phyloP scores from a whole-genome alignment of 352 stramenopile species.

The Aphanomyces cochlioides region DNA sequence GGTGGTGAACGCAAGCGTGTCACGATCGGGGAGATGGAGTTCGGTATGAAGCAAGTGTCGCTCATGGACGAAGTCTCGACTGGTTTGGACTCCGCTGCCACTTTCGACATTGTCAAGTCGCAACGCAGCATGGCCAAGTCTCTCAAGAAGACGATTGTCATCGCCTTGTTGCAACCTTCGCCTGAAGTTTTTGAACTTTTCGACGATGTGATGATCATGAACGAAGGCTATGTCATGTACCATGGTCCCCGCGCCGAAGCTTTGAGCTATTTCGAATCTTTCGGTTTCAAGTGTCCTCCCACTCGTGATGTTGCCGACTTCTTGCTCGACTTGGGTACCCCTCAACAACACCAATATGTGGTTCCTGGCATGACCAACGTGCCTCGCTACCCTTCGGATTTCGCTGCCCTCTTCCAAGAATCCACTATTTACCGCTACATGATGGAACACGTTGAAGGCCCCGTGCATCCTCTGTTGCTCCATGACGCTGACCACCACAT shows the following conservation, averaged over 20 bases:
- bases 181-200: slow-evolving; percentile 92
- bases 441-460: slow-evolving; percentile 34
- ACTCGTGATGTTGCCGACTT: slow-evolving; percentile 46
- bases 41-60: slow-evolving; percentile 53
- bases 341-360: slow-evolving; percentile 43
- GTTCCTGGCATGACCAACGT: neutral
- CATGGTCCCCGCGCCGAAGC: slow-evolving; percentile 56
- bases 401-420: slow-evolving; percentile 40
- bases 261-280: slow-evolving; percentile 70
- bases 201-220: slow-evolving; percentile 88
- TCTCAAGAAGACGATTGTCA: slow-evolving; percentile 51
- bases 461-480: slow-evolving; percentile 29
- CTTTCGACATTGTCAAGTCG: slow-evolving; percentile 43
- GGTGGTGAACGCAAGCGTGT: slow-evolving; percentile 90
- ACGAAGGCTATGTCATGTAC: slow-evolving; percentile 86
- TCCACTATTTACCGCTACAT: slow-evolving; percentile 44
- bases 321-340: slow-evolving; percentile 44
- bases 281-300: slow-evolving; percentile 57
- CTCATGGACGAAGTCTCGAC: slow-evolving; percentile 47
- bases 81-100: slow-evolving; percentile 43
- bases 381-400: slow-evolving; percentile 40
- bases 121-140: slow-evolving; percentile 39
- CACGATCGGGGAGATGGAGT: slow-evolving; percentile 80
- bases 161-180: slow-evolving; percentile 82
- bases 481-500: slow-evolving; percentile 36